Conservation (phyloP, 805 yeast species). For the Wickerhamiella vanderwaltii region DNA sequence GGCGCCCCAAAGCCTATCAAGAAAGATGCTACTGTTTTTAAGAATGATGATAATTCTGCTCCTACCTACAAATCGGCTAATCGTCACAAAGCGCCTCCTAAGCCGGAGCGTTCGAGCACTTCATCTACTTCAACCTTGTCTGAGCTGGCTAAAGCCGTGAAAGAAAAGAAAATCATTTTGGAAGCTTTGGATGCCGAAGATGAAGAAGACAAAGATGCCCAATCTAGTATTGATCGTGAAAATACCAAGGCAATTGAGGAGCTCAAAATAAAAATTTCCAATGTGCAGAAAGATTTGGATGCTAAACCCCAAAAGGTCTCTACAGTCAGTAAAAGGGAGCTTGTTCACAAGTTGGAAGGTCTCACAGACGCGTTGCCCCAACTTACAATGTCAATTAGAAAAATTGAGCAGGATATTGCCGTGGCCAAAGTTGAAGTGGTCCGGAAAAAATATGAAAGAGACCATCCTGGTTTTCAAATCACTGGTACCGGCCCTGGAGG, state of each 20-base stretch:
- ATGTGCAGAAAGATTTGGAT: slow-evolving; percentile 32
- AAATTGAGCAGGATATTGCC: slow-evolving; percentile 57
- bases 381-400: slow-evolving; percentile 49
- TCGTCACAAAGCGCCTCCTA: slow-evolving; percentile 37
- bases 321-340: slow-evolving; percentile 35
- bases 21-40: slow-evolving; percentile 46
- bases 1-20: slow-evolving; percentile 25
- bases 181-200: slow-evolving; percentile 61
- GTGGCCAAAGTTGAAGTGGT: slow-evolving; percentile 52
- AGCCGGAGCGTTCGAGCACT: slow-evolving; percentile 6
- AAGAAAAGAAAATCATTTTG: slow-evolving; percentile 58
- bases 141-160: slow-evolving; percentile 49
- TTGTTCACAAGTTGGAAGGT: slow-evolving; percentile 45
- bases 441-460: slow-evolving; percentile 42
- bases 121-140: slow-evolving; percentile 12
- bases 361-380: slow-evolving; percentile 62
- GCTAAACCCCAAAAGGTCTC: slow-evolving; percentile 16
- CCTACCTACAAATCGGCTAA: slow-evolving; percentile 50
- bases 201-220: slow-evolving; percentile 29
- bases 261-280: slow-evolving; percentile 47
- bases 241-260: slow-evolving; percentile 48
- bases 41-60: slow-evolving; percentile 58
- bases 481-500: slow-evolving; percentile 84
- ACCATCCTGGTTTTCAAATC: slow-evolving; percentile 58
- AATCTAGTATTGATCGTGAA: slow-evolving; percentile 28